These are phyloP conservation scores for Cyclaneusma minus DNA, from an alignment of 2,329 filamentous ascomycete species.

Conservation along the genomic window DNA sequence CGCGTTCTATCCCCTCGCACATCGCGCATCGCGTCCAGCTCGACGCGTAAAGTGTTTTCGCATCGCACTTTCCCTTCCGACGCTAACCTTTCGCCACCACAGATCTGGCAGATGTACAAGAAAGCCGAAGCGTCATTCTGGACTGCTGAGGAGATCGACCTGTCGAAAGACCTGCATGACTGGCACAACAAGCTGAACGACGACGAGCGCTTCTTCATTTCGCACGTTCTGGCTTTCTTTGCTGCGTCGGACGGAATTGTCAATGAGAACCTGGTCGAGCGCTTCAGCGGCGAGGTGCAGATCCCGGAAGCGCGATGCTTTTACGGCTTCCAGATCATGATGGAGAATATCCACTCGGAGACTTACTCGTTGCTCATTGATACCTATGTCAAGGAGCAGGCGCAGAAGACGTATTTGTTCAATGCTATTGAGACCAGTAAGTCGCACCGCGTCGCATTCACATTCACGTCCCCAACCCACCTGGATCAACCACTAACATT, in stretches of 20 bases:
- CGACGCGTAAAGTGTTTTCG: conserved; percentile 53
- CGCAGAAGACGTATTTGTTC: conserved; percentile 87
- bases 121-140: conserved; percentile 99
- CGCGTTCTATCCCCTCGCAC: conserved; percentile 22
- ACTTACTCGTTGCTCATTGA: conserved; percentile 98
- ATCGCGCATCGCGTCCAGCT: conserved; percentile 23
- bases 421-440: conserved; percentile 96
- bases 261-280: conserved; percentile 97
- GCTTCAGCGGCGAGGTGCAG: conserved; percentile 94
- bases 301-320: conserved; percentile 97
- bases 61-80: conserved; percentile 27
- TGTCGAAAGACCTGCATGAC: conserved; percentile 97
- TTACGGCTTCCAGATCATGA: conserved; percentile 99
- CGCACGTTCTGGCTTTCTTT: conserved; percentile 97
- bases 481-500: conserved; percentile 11
- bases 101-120: conserved; percentile 99
- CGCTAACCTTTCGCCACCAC: conserved; percentile 13
- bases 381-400: conserved; percentile 96
- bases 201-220: conserved; percentile 96
- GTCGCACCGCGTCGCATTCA: conserved; percentile 19
- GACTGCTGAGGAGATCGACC: conserved; percentile 98
- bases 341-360: conserved; percentile 99
- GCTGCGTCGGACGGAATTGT: conserved; percentile 97
- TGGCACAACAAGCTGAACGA: conserved; percentile 97
- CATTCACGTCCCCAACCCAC: not conserved